Evolutionary conservation across 192 early-diverging fungal genomes (phyloP), one percentile per base, ranked within the genome.

Genomic region (Jimgerdemannia flammicorona): DNA sequence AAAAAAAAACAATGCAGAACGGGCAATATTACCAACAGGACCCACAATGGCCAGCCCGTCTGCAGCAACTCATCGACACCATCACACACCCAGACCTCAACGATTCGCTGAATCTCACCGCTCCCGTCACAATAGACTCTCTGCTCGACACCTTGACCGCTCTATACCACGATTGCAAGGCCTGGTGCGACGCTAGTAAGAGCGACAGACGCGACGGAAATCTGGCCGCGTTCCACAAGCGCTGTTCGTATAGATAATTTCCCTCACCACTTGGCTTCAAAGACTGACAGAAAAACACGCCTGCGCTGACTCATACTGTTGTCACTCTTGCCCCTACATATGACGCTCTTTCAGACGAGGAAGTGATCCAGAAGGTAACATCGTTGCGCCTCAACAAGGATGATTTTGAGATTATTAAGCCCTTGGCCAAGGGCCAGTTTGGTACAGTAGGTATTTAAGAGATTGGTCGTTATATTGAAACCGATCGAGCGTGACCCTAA

Each of bases 331-430:
- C 2, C 14, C 49, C 6, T 59, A 59, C 0, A 10, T 59, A 14
- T 6, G 49, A 59, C 14, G 49, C 14, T 2, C 49, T 59, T 14
- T 10, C 49, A 59, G 49, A 59, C 49, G 49, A 14, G 49, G 49
- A 59, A 1, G 49, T 59, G 49, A 59, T 59, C 49, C 8, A 59
- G 14, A 59, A 59, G 14, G 2, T 59, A 10, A 59, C 6, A 59
- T 59, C 14, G 49, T 59, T 68, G 19, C 67, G 67, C 40, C 67
- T 93, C 44, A 93, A 92, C 75, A 88, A 87, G 63, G 81, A 92
- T 54, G 91, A 94, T 79, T 94, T 94, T 88, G 90, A 91, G 70
- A 83, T 87, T 18, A 80, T 94, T 19, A 92, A 94, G 80, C 91
- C 90, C 4, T 76, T 94, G 8, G 90, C 93, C 40, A 90, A 87